Evolutionary conservation across 441 rosid genomes (phyloP).

Genomic region (Melastoma candidum): DNA sequence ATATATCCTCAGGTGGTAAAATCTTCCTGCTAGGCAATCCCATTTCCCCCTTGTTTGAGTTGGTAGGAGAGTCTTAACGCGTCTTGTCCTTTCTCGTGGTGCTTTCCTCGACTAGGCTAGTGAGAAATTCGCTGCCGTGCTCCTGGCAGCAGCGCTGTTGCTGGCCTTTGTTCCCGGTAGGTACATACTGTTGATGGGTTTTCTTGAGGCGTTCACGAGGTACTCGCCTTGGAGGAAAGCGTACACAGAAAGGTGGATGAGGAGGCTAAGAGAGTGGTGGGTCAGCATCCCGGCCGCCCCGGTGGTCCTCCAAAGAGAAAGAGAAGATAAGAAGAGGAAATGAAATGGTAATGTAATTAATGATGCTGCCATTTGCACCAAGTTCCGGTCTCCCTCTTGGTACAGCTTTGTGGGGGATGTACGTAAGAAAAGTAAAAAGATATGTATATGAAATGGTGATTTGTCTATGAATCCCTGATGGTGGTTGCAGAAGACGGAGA

Average conservation of each 20-base stretch:
- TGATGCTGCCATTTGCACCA: too few relatives aligned
- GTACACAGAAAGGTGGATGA: slow-evolving; percentile 49
- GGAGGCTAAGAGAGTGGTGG: slow-evolving; percentile 95
- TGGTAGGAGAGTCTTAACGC: slow-evolving; percentile 1
- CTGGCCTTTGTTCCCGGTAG: slow-evolving; percentile 42
- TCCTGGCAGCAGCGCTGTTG: slow-evolving; percentile 33
- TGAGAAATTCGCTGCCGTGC: slow-evolving; percentile 45
- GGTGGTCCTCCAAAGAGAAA: slow-evolving; percentile 48
- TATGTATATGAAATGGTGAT: too few relatives aligned
- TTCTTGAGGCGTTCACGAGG: slow-evolving; percentile 65
- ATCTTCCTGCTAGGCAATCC: neutral
- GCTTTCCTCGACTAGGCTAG: slow-evolving; percentile 40
- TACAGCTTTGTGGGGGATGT: too few relatives aligned
- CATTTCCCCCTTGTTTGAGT: neutral
- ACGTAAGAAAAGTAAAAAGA: too few relatives aligned
- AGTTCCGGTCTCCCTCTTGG: too few relatives aligned
- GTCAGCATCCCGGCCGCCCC: slow-evolving; percentile 92
- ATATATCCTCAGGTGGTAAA: slow-evolving; percentile 66
- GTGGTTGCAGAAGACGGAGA: too few relatives aligned
- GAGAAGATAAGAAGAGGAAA: slow-evolving; percentile 58
- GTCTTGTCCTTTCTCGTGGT: neutral
- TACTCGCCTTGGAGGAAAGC: slow-evolving; percentile 63
- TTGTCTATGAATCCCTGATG: too few relatives aligned
- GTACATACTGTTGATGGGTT: slow-evolving; percentile 30
- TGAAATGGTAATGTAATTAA: slow-evolving; percentile 5